phyloP scores from a whole-genome alignment of 768 basidiomycete species.

The Termitomyces heimii region DNA sequence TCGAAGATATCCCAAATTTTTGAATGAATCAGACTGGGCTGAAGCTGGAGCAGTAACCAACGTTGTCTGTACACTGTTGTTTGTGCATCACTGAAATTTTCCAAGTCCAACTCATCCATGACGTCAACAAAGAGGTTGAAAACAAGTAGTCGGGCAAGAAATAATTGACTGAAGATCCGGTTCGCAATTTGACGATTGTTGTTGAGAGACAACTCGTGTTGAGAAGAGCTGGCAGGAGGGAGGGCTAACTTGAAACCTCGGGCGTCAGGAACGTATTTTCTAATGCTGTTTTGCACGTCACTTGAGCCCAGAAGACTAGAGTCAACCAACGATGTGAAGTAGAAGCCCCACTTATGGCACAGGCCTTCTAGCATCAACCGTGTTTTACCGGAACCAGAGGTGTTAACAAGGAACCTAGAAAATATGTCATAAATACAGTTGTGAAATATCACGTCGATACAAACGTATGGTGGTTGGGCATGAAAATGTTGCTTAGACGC shows the following conservation, averaged over 20 bases:
- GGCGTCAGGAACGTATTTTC: conserved; percentile 29
- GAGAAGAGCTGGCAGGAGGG: conserved; percentile 23
- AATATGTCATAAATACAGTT: background rate
- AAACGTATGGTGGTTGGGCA: conserved; percentile 37
- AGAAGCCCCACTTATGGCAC: conserved; percentile 40
- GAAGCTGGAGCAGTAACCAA: conserved; percentile 38
- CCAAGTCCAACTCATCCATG: conserved; percentile 17
- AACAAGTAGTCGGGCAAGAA: conserved; percentile 35
- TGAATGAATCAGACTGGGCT: conserved; percentile 28
- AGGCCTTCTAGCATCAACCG: conserved; percentile 38
- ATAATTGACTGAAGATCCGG: conserved; percentile 29
- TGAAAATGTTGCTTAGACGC: conserved; percentile 35
- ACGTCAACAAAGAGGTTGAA: conserved; percentile 31
- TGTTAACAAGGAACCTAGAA: conserved; percentile 38
- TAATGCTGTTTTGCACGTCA: conserved; percentile 36
- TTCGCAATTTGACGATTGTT: conserved; percentile 31
- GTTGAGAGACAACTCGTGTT: conserved; percentile 25
- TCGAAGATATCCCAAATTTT: conserved; percentile 38
- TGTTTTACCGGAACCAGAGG: conserved; percentile 43
- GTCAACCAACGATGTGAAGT: conserved; percentile 40
- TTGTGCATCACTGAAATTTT: conserved; percentile 7
- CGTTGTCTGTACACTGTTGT: conserved; percentile 21
- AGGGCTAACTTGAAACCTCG: conserved; percentile 24
- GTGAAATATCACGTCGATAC: conserved; percentile 8
- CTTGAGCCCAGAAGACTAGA: conserved; percentile 37